Base-by-base conservation (phyloP, 306 rosid species). In the Lathyrus oleraceus region DNA sequence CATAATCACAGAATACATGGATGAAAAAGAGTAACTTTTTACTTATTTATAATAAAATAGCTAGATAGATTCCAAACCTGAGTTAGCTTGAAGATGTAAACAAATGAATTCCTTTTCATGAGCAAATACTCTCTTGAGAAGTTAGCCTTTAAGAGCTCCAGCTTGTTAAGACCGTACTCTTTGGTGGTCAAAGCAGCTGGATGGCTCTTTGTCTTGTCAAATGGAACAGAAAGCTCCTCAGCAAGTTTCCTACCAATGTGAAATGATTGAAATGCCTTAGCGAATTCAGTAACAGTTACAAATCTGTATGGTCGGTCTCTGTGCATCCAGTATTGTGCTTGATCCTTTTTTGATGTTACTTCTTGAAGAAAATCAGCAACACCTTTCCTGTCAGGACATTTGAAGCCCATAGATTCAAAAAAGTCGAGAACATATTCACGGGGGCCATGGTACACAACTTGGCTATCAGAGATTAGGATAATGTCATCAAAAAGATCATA, bases 341-440 rank as follows among this genome's bases (percentile, higher is more conserved):
- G 90, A n/a, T 86, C 90, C 67, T 86, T 86, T 43, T 43, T 83
- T 4, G 87, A 86, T 17, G 91, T 86, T 25, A 86, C 90, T 78
- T 86, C 90, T 67, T 86, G 90, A 44, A 86, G 84, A 35, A 86
- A 86, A 11, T 86, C 90, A 17, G 90, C 90, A 27, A 20, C 81
- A 48, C 86, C 90, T 67, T 86, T 86, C 66, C 87, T 86, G 14
- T 76, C 82, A 1, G 87, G 90, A 58, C 87, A 86, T 70, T 27
- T 83, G 66, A 86, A 86, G 4, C 90, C 90, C 87, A 83, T 78
- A 0, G 71, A 16, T 60, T 81, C 87, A 8, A 86, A 86, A 61
- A 86, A 86, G 38, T 83, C 86, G 1, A 86, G 77, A 8, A 81
- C 84, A 61, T 76, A 71, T 48, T 83, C 87, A 5, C 86, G 82